phyloP scores from a whole-genome alignment of 176 grass and related monocot species.

The Oryza longistaminata region DNA sequence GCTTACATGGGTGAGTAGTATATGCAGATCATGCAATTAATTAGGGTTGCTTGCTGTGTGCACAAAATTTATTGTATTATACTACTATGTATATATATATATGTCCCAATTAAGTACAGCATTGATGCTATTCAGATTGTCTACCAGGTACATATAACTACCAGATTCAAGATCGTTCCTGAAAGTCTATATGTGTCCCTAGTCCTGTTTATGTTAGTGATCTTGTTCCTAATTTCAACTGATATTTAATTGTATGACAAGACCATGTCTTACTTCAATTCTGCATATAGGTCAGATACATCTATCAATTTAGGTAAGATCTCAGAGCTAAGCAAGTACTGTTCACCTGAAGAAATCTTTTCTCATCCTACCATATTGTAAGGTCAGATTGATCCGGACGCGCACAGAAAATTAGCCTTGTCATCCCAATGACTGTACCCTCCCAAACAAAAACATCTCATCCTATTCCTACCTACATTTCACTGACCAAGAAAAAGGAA shows the following conservation, averaged over 20 bases:
- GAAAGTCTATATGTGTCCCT: not conserved
- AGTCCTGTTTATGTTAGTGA: not conserved
- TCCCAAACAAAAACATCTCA: conserved; percentile 25
- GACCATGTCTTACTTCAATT: not conserved
- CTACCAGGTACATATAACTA: not conserved
- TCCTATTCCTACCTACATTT: conserved; percentile 28
- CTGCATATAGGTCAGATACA: conserved; percentile 43
- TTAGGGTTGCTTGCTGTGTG: conserved; percentile 25
- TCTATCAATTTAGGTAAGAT: conserved; percentile 48
- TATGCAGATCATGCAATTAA: not conserved
- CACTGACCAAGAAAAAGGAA: not conserved
- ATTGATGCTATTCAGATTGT: not conserved
- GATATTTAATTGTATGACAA: conserved; percentile 34
- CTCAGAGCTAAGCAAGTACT: conserved; percentile 33
- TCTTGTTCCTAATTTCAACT: conserved; percentile 26
- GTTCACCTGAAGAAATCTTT: not conserved
- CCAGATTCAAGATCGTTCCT: not conserved
- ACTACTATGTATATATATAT: not conserved
- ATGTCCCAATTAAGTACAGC: not conserved
- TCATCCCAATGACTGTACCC: not conserved
- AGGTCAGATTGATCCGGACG: conserved; percentile 28
- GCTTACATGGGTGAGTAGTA: not conserved
- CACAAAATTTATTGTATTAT: conserved; percentile 7
- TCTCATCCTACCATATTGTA: conserved; percentile 37
- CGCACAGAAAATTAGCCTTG: conserved; percentile 11